phyloP scores from a whole-genome alignment of 2,329 filamentous ascomycete species.

The Myotisia sp. region DNA sequence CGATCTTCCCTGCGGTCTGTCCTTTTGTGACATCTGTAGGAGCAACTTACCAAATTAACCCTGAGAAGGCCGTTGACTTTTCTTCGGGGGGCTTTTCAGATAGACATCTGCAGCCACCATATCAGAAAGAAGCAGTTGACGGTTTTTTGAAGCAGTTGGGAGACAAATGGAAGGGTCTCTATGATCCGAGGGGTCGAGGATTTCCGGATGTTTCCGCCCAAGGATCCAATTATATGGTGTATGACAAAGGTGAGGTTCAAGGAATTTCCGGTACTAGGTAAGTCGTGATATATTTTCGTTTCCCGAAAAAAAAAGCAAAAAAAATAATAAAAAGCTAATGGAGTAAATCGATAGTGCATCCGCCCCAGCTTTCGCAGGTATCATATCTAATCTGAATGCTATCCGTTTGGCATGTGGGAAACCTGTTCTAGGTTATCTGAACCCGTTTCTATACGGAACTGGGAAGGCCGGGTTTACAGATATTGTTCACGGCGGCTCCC shows the following conservation, averaged over 20 bases:
- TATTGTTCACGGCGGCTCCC: slow-evolving; percentile 34
- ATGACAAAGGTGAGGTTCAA: slow-evolving; percentile 24
- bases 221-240: slow-evolving; percentile 28
- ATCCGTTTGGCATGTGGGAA: slow-evolving; percentile 42
- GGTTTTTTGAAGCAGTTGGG: slow-evolving; percentile 31
- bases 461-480: slow-evolving; percentile 35
- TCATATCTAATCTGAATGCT: slow-evolving; percentile 52
- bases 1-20: slow-evolving; percentile 43
- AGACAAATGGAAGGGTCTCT: slow-evolving; percentile 32
- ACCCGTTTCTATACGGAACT: slow-evolving; percentile 45
- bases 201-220: slow-evolving; percentile 51
- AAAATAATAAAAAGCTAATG: too few relatives aligned
- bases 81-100: slow-evolving; percentile 38
- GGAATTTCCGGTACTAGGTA: slow-evolving; percentile 36
- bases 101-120: slow-evolving; percentile 34
- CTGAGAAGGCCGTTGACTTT: slow-evolving; percentile 42
- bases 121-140: slow-evolving; percentile 33
- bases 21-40: slow-evolving; percentile 52
- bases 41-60: slow-evolving; percentile 39
- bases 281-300: slow-evolving; percentile 8
- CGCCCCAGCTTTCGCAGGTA: slow-evolving; percentile 47
- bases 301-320: too few relatives aligned
- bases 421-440: slow-evolving; percentile 43
- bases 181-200: slow-evolving; percentile 40
- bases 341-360: slow-evolving; percentile 34